Percentiles rank a stretch among this genome's conserved stretches.
Conservation (phyloP, 352 stramenopile species). For the Globisporangium ultimum region DNA sequence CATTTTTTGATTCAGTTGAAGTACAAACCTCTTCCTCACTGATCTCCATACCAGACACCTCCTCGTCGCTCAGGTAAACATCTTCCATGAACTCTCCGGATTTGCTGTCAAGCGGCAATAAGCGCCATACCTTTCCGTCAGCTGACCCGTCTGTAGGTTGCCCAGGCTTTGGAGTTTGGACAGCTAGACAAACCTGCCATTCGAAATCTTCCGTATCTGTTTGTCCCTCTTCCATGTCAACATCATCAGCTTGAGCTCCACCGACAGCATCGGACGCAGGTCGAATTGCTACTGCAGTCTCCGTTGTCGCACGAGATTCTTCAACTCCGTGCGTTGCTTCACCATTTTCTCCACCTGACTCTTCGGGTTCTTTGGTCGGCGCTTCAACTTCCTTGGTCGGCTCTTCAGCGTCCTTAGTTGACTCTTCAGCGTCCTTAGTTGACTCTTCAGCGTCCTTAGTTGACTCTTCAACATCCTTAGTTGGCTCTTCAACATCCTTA, state of each 20-base stretch:
- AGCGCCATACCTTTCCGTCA: constrained; percentile 34
- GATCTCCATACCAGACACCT: constrained; percentile 62
- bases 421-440: constrained; percentile 9
- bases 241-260: constrained; percentile 5
- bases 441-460: background rate
- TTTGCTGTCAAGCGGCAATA: constrained; percentile 49
- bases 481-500: background rate
- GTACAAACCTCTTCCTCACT: constrained; percentile 63
- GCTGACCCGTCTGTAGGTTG: constrained; percentile 7
- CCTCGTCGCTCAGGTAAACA: constrained; percentile 48
- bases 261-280: background rate
- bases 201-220: constrained; percentile 19
- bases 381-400: constrained; percentile 5
- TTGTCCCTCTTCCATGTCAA: constrained; percentile 16
- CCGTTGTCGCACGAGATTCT: background rate
- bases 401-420: constrained; percentile 7
- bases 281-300: background rate
- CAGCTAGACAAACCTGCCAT: constrained; percentile 51
- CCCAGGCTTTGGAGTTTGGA: constrained; percentile 16
- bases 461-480: background rate
- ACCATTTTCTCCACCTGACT: constrained; percentile 4
- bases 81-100: constrained; percentile 53
- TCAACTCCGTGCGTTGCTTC: constrained; percentile 12
- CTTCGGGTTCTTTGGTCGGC: constrained; percentile 5
- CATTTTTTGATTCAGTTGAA: constrained; percentile 15